Percentiles rank a stretch among this genome's conserved stretches.
Conservation (phyloP, 805 yeast species). For the Saturnispora zaruensis region DNA sequence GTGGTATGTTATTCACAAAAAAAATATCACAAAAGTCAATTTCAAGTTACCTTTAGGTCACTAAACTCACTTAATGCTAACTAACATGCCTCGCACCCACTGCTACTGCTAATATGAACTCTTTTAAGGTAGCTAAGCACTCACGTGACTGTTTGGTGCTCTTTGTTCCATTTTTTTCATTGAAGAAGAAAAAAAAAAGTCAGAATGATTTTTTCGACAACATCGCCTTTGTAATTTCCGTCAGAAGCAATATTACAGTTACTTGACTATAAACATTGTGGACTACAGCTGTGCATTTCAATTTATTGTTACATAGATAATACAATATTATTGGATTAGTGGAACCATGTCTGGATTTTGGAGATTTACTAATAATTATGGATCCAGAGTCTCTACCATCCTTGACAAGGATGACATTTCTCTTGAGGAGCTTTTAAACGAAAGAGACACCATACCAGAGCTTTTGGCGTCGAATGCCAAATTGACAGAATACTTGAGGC, state of each 20-base stretch:
- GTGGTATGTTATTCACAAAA: neutral
- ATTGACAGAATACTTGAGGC: conserved; percentile 69
- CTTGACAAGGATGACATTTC: conserved; percentile 39
- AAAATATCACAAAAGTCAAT: neutral
- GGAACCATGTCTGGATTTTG: conserved; percentile 30
- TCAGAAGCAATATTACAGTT: neutral
- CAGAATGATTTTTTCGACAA: neutral
- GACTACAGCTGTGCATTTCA: neutral
- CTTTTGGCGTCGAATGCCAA: conserved; percentile 63
- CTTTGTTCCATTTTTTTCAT: neutral
- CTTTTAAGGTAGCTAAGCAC: neutral
- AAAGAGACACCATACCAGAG: conserved; percentile 67
- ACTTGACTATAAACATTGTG: neutral
- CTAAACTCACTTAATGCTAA: neutral
- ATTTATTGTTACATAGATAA: neutral
- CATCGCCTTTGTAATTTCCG: conserved; percentile 1
- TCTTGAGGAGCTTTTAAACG: conserved; percentile 59
- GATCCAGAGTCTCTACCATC: conserved; percentile 47
- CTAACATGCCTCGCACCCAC: neutral
- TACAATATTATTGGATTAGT: neutral
- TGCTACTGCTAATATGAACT: too few species aligned
- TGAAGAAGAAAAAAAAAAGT: neutral
- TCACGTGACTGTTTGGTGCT: neutral
- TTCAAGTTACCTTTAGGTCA: neutral
- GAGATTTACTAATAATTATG: conserved; percentile 43